Evolutionary conservation across 1,284 basidiomycete genomes (phyloP), one percentile per base, ranked within the genome.

Genomic region (Apiotrichum akiyoshidainum): DNA sequence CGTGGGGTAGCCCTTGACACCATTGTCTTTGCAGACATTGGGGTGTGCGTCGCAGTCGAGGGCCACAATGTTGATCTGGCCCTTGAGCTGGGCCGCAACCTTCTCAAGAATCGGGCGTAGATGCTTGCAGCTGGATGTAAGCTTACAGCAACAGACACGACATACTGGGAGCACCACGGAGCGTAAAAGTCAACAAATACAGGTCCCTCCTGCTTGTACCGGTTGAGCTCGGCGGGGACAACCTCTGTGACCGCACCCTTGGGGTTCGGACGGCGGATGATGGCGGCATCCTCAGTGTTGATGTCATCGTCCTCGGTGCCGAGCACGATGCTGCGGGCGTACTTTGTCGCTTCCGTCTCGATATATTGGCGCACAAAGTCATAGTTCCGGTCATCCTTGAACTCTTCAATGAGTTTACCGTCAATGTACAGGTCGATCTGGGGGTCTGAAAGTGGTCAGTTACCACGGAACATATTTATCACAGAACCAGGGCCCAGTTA

Each of bases 121-220:
- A 68, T 89, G 89, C 79, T 93, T 92, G 82, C 92, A 94, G 60
- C 77, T 79, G 59, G 10, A 16, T 22, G 54, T 68, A 57, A 68
- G 61, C 48, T 17, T 21, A 8, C 14, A 3, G 3, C 26, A 4
- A 19, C 17, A 9, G 13, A 12, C 12, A 17, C 19, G 22, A 73
- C 77, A 68, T 57, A 81, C 79, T 95, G 92, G 1, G 88, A 87
- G 73, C 92, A 94, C 92, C 92, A 94, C 0, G 92, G 92, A 0
- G 91, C 92, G 71, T 84, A 95, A 80, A 89, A 96, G 73, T 96
- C 94, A 78, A 94, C 82, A 67, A 95, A 90, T 0, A 85, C 80
- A 0, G 88, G 85, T 0, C 89, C 86, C 59, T 83, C 75, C 2
- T 78, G 75, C 26, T 87, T 79, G 0, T 80, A 77, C 22, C 65